Conservation (phyloP, 192 early-diverging fungal species). For the Podila epicladia region DNA sequence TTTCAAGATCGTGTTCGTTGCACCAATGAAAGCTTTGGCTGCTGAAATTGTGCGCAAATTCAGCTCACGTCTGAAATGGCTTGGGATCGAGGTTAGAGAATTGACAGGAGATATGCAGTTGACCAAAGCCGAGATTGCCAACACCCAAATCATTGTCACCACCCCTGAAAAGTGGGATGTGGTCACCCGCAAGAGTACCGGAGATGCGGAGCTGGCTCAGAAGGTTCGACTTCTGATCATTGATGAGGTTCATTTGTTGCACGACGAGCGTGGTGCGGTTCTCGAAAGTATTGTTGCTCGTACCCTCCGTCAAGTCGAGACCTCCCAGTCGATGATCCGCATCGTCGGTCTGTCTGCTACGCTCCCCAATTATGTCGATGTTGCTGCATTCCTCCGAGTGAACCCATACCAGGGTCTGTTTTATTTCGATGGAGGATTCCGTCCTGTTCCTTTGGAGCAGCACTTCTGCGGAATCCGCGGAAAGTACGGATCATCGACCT, state of each 20-base stretch:
- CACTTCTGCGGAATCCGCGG: constrained; percentile 95
- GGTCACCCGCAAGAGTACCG: constrained; percentile 94
- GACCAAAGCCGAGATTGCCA: constrained; percentile 91
- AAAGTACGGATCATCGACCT: constrained; percentile 75
- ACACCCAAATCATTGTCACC: constrained; percentile 98
- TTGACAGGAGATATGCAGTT: constrained; percentile 99
- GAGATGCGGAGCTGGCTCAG: constrained; percentile 91
- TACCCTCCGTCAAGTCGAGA: constrained; percentile 90
- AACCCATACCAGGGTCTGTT: constrained; percentile 95
- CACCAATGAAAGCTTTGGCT: constrained; percentile 98
- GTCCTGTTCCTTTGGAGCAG: constrained; percentile 96
- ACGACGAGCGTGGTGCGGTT: constrained; percentile 96
- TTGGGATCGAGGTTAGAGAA: constrained; percentile 90
- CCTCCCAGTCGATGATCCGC: constrained; percentile 94
- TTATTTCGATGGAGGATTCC: constrained; percentile 95
- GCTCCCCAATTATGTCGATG: constrained; percentile 97
- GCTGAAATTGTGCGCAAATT: constrained; percentile 97
- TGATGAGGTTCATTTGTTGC: constrained; percentile 97
- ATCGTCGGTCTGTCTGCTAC: constrained; percentile 98
- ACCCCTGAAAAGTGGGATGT: constrained; percentile 99
- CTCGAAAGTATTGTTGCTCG: constrained; percentile 96
- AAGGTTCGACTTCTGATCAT: constrained; percentile 95
- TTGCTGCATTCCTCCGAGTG: constrained; percentile 91
- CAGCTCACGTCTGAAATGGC: constrained; percentile 79
- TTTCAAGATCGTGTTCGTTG: constrained; percentile 99